Percentiles rank a stretch among this genome's conserved stretches.
Conservation (phyloP, 2,329 filamentous ascomycete genomes). For the Herpotrichia juniperi region DNA sequence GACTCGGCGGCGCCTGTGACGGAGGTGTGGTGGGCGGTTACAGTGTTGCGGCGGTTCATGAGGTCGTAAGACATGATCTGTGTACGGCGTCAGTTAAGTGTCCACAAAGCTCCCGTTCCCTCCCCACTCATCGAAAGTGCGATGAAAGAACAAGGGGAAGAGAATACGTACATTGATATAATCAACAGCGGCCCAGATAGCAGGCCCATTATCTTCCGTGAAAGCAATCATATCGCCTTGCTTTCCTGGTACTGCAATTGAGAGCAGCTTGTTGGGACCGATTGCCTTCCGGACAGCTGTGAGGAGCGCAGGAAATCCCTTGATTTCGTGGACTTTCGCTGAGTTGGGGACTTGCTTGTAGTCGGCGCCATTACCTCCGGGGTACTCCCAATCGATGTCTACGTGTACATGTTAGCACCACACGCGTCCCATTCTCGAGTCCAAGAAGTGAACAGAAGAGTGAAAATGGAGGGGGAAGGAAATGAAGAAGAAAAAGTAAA, state of each 20-base stretch:
- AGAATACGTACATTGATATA: conserved; percentile 60
- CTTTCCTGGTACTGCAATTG: conserved; percentile 70
- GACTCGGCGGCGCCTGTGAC: conserved; percentile 61
- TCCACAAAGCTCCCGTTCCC: not conserved
- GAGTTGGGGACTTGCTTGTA: conserved; percentile 68
- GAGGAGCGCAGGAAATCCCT: conserved; percentile 67
- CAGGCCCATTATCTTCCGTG: conserved; percentile 60
- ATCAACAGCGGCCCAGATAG: conserved; percentile 66
- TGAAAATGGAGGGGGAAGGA: too few relatives aligned
- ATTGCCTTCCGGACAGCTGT: conserved; percentile 63
- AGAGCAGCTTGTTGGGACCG: conserved; percentile 64
- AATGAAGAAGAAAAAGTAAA: not conserved
- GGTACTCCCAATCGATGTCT: conserved; percentile 73
- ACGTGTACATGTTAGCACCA: not conserved
- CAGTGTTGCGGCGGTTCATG: conserved; percentile 70
- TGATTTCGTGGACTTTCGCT: conserved; percentile 64
- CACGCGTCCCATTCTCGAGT: not conserved
- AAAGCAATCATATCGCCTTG: conserved; percentile 72
- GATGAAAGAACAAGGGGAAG: not conserved
- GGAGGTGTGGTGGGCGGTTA: conserved; percentile 70
- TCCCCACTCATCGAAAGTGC: not conserved
- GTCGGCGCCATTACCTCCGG: conserved; percentile 70
- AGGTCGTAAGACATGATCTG: conserved; percentile 73
- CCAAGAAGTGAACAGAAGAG: too few relatives aligned
- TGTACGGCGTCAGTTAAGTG: not conserved